Conservation (phyloP, 116 monocot genomes). For the Posidonia oceanica region DNA sequence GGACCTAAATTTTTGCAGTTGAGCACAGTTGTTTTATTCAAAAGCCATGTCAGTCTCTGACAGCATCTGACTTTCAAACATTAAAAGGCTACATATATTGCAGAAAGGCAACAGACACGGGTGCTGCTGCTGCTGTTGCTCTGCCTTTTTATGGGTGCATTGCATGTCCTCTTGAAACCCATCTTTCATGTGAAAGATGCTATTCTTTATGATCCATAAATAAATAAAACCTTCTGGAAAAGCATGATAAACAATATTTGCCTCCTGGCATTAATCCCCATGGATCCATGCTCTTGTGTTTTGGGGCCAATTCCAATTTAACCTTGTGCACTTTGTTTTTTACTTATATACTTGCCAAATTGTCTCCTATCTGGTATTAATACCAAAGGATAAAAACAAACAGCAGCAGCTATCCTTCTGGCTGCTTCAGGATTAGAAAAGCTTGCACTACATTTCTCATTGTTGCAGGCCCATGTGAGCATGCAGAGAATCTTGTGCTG, state of each 20-base stretch:
- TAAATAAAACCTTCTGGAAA: not conserved
- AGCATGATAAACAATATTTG: not conserved
- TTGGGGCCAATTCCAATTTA: too few relatives aligned
- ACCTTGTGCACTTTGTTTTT: too few relatives aligned
- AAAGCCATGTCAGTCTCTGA: not conserved
- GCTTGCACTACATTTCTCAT: not conserved
- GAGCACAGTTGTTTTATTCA: not conserved
- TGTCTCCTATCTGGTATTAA: too few relatives aligned
- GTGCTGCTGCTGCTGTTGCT: not conserved
- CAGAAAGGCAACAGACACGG: not conserved
- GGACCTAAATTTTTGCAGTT: not conserved
- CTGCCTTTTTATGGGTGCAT: not conserved
- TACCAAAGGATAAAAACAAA: too few relatives aligned
- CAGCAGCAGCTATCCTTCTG: not conserved
- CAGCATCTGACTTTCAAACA: not conserved
- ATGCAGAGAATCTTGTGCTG: not conserved
- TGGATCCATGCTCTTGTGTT: too few relatives aligned
- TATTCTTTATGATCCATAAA: not conserved
- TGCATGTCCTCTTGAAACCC: not conserved
- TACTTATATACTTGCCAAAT: too few relatives aligned
- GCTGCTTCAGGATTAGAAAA: not conserved
- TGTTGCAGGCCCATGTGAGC: not conserved
- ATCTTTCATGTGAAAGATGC: not conserved
- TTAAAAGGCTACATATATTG: too few relatives aligned
- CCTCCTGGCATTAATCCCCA: too few relatives aligned